phyloP scores from a whole-genome alignment of 345 rosid genomes.

The Ricinus communis region DNA sequence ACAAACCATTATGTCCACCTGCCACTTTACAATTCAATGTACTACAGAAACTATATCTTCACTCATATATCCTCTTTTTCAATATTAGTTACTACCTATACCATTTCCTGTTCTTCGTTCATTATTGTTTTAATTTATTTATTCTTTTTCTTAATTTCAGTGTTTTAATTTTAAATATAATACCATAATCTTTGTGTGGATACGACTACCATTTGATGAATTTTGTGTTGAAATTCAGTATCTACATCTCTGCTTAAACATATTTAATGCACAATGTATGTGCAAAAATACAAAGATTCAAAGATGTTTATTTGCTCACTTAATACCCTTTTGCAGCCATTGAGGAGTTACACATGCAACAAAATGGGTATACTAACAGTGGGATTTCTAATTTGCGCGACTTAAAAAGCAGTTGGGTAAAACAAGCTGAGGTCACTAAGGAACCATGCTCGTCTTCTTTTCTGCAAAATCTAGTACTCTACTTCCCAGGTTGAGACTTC shows the following conservation, averaged over 20 bases:
- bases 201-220: background rate
- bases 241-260: background rate
- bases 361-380: conserved; percentile 12
- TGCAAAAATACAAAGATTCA: too few relatives aligned
- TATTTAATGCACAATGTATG: background rate
- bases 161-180: background rate
- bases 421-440: conserved; percentile 47
- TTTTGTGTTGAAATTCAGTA: background rate
- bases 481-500: conserved; percentile 61
- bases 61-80: too few relatives aligned
- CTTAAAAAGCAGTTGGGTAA: conserved; percentile 55
- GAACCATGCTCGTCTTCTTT: conserved; percentile 49
- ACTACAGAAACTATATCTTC: too few relatives aligned
- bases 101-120: conserved; percentile 7
- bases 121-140: background rate
- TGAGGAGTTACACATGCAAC: conserved; percentile 42
- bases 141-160: background rate
- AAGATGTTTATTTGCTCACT: too few relatives aligned
- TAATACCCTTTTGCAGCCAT: conserved; percentile 45
- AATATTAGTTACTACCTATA: background rate
- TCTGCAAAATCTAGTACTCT: conserved; percentile 57
- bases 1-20: background rate
- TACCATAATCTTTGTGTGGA: background rate
- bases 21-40: background rate
- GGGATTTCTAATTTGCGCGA: conserved; percentile 33